These are phyloP conservation scores for Handroanthus guayacan DNA, from an alignment of 257 asterid species.

Conservation along the genomic window DNA sequence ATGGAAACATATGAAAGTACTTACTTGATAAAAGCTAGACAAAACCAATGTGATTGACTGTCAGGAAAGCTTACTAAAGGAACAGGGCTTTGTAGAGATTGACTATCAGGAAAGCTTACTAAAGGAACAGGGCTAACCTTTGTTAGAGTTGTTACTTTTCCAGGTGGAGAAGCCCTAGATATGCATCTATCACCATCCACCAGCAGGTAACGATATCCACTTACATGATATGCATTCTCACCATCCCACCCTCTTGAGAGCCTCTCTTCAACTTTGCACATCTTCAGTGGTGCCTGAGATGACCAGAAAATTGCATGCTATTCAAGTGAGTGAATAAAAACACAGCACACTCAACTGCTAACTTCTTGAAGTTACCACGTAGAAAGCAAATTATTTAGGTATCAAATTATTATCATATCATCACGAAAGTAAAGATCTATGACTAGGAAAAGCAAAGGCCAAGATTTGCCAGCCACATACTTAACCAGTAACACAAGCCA, in stretches of 20 bases:
- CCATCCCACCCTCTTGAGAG: conserved; percentile 99
- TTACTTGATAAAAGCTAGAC: background rate
- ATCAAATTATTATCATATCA: background rate
- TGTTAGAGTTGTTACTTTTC: conserved; percentile 91
- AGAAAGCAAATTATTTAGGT: background rate
- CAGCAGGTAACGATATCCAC: conserved; percentile 92
- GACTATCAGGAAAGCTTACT: background rate
- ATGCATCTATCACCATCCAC: conserved; percentile 77
- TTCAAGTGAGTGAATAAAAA: conserved; percentile 14
- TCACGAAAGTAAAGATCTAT: background rate
- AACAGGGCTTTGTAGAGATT: no score
- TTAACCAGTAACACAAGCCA: background rate
- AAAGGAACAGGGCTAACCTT: conserved; percentile 59
- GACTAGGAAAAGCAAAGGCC: conserved; percentile 1
- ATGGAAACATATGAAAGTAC: conserved; percentile 1
- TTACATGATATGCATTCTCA: conserved; percentile 96
- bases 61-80: background rate
- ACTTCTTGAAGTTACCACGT: background rate
- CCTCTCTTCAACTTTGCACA: conserved; percentile 88
- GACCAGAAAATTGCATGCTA: conserved; percentile 33
- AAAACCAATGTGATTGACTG: conserved; percentile 22
- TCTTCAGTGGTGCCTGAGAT: conserved; percentile 71
- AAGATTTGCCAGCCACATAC: background rate
- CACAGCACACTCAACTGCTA: background rate
- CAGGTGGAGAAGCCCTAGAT: conserved; percentile 97